Conservation (phyloP, 768 basidiomycete species). For the Austroboletus festivus region DNA sequence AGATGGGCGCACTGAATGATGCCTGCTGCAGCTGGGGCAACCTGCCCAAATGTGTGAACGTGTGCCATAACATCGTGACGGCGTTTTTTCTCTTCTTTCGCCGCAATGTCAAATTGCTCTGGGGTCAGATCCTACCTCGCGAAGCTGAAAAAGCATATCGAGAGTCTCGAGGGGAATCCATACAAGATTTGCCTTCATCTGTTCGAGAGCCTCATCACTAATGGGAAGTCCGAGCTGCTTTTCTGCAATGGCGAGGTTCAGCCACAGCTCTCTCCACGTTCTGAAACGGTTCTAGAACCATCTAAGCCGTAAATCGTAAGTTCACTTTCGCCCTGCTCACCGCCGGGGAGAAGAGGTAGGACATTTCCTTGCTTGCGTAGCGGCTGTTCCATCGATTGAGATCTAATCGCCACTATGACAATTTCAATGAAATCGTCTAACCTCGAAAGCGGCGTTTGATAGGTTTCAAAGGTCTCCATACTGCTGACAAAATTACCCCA, state of each 20-base stretch:
- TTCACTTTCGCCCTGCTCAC: slow-evolving; percentile 40
- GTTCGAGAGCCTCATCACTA: slow-evolving; percentile 83
- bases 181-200: slow-evolving; percentile 94
- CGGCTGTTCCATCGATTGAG: slow-evolving; percentile 51
- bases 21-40: slow-evolving; percentile 91
- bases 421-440: slow-evolving; percentile 28
- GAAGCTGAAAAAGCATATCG: slow-evolving; percentile 1
- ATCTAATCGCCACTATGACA: not conserved
- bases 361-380: slow-evolving; percentile 99
- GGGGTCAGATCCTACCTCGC: slow-evolving; percentile 69
- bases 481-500: not conserved
- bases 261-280: slow-evolving; percentile 95
- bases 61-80: slow-evolving; percentile 99
- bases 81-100: slow-evolving; percentile 93
- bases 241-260: slow-evolving; percentile 94
- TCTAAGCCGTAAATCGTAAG: not conserved
- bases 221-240: slow-evolving; percentile 92
- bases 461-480: slow-evolving; percentile 69
- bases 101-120: slow-evolving; percentile 89
- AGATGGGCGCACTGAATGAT: slow-evolving; percentile 78
- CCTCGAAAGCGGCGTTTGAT: slow-evolving; percentile 83
- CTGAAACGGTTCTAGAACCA: slow-evolving; percentile 78
- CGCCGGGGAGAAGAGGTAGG: slow-evolving; percentile 90
- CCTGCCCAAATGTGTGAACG: slow-evolving; percentile 93
- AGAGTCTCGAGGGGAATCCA: not conserved